phyloP scores from a whole-genome alignment of 1,139 yeast genomes.

The Zygosaccharomyces pseudobailii region DNA sequence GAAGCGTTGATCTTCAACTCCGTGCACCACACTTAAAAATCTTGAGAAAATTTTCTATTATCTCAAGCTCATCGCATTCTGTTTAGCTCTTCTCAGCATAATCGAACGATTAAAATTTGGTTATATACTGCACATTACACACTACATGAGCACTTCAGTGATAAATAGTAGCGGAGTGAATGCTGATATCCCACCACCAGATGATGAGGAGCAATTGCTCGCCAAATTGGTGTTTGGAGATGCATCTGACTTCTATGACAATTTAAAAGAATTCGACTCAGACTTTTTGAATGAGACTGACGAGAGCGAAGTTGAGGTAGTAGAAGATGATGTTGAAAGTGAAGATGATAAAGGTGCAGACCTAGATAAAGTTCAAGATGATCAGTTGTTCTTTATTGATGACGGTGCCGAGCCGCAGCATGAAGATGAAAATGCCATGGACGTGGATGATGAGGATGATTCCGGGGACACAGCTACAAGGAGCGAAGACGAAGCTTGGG shows the following conservation, averaged over 20 bases:
- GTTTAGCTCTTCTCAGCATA: not conserved
- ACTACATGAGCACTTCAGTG: slow-evolving; percentile 9
- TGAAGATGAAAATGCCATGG: slow-evolving; percentile 26
- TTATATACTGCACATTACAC: not conserved
- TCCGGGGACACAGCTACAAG: slow-evolving; percentile 34
- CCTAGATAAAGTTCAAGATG: slow-evolving; percentile 43
- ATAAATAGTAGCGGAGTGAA: slow-evolving; percentile 9
- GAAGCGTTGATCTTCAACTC: slow-evolving; percentile 3
- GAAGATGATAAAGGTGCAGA: slow-evolving; percentile 36
- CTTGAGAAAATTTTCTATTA: slow-evolving; percentile 10
- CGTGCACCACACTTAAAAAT: slow-evolving; percentile 5
- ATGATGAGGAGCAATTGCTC: slow-evolving; percentile 71
- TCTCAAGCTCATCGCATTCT: slow-evolving; percentile 23
- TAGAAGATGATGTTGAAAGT: slow-evolving; percentile 34
- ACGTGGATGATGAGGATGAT: slow-evolving; percentile 35
- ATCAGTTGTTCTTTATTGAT: slow-evolving; percentile 61
- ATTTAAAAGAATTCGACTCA: slow-evolving; percentile 52
- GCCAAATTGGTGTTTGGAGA: slow-evolving; percentile 92
- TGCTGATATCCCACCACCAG: slow-evolving; percentile 54
- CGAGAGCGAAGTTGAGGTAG: slow-evolving; percentile 37
- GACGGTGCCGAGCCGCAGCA: slow-evolving; percentile 40
- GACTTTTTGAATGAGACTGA: slow-evolving; percentile 49
- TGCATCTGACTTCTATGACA: slow-evolving; percentile 66
- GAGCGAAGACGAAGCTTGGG: slow-evolving; percentile 56
- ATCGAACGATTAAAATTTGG: not conserved